Base-by-base conservation (phyloP, 805 yeast genomes). In the Lipomyces sp. region DNA sequence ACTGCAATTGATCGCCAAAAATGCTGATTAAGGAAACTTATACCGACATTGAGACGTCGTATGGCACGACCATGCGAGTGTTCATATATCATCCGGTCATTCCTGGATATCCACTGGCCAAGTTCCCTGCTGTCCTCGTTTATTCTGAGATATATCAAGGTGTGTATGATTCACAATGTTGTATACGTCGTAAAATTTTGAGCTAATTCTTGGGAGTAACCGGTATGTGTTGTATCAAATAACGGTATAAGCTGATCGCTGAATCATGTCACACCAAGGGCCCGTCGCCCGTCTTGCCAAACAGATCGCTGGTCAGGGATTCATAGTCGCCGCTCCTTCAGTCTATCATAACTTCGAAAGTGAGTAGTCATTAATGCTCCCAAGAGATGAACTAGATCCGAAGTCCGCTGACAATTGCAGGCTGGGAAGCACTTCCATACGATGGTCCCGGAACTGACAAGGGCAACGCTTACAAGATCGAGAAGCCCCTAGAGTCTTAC, bases 141-240 rank as follows among this genome's bases (percentile, higher is more conserved):
- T 90, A 86, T 78, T 86, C 90, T 63, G 96, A 90, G 76, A 90
- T 90, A 71, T 90, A 90, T 77, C 96, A 90, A 77, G 94, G 65
- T 67, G 24, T n/a, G 53, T 13, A 37, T 37, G 11, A 48, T 39
- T 15, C 1, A 42, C 35, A 34, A 24, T 57, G 39, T 18, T 30
- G 42, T 42, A 29, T 57, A 56, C 62, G 2, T 32, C 39, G n/a
- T 51, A 29, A 32, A 29, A 24, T 24, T 1, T n/a, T 30, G n/a
- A 15, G 18, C 48, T 62, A 10, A 6, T 4, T 13, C 13, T 29
- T 33, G 33, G 30, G 50, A 55, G 63, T 64, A 15, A 66, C 67
- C 18, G 64, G 69, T 55, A 58, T 50, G 64, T 7, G n/a, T 35
- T 30, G n/a, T 8, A 11, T 50, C 51, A 35, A 45, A 33, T 32